Percentiles rank a stretch among this genome's conserved stretches.
phyloP scores from a whole-genome alignment of 2,329 filamentous ascomycete species.

The Ceratocystiopsis minuta region DNA sequence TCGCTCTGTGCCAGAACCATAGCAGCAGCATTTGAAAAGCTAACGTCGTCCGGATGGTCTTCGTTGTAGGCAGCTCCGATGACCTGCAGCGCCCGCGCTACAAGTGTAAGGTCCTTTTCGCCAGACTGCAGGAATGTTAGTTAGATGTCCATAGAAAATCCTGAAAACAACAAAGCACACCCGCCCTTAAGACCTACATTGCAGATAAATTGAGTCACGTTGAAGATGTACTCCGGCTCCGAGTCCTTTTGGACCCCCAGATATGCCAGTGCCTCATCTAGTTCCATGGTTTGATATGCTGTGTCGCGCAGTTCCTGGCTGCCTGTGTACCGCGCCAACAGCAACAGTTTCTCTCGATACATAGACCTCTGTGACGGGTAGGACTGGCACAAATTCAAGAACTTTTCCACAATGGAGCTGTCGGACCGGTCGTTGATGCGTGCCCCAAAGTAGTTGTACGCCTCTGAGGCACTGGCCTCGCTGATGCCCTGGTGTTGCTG shows the following conservation, averaged over 20 bases:
- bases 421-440: slow-evolving; percentile 4
- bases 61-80: slow-evolving; percentile 5
- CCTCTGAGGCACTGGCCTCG: not conserved
- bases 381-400: slow-evolving; percentile 9
- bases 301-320: slow-evolving; percentile 7
- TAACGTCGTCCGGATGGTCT: not conserved
- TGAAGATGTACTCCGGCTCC: slow-evolving; percentile 13
- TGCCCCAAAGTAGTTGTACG: slow-evolving; percentile 13
- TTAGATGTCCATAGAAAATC: not conserved
- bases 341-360: slow-evolving; percentile 13
- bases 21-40: no score
- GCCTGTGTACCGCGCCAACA: slow-evolving; percentile 13
- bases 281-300: slow-evolving; percentile 6
- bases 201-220: slow-evolving; percentile 9
- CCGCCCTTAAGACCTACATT: slow-evolving; percentile 1
- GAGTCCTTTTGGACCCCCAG: slow-evolving; percentile 19
- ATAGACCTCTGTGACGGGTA: slow-evolving; percentile 12
- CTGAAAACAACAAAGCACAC: not conserved
- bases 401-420: slow-evolving; percentile 11
- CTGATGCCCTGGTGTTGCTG: no score
- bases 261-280: slow-evolving; percentile 24
- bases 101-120: slow-evolving; percentile 8
- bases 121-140: slow-evolving; percentile 1
- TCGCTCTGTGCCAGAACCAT: no score
- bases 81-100: slow-evolving; percentile 5